Percentiles rank a stretch among this genome's conserved stretches.
phyloP scores from a whole-genome alignment of 129 eudicot genomes.

The Centaurea solstitialis region DNA sequence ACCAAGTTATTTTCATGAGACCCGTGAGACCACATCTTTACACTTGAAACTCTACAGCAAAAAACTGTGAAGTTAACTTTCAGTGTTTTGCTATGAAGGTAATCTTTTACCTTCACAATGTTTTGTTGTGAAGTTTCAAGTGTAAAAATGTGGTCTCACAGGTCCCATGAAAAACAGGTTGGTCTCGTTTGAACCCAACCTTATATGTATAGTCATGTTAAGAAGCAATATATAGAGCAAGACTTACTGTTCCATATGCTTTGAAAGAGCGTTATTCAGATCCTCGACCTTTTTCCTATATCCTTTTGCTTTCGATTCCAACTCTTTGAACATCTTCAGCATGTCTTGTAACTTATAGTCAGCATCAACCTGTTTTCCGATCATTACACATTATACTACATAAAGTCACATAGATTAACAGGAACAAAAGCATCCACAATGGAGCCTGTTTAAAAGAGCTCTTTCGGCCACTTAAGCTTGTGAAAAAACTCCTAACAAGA shows the following conservation, averaged over 20 bases:
- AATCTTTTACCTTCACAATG: too few relatives aligned
- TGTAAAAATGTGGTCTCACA: too few relatives aligned
- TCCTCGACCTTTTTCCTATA: constrained; percentile 79
- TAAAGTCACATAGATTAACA: neutral
- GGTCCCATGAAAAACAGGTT: too few relatives aligned
- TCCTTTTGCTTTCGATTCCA: constrained; percentile 82
- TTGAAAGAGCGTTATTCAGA: constrained; percentile 49
- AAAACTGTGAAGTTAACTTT: too few relatives aligned
- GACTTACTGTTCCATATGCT: constrained; percentile 94
- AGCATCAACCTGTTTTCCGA: constrained; percentile 75
- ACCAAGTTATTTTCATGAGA: too few relatives aligned
- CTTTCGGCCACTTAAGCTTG: neutral
- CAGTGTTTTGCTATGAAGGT: too few relatives aligned
- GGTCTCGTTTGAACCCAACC: too few relatives aligned
- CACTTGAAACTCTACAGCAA: too few relatives aligned
- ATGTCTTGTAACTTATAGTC: constrained; percentile 91
- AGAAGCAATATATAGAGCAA: neutral
- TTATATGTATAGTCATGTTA: neutral
- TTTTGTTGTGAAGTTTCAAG: too few relatives aligned
- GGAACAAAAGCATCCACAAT: neutral
- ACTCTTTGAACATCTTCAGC: constrained; percentile 71
- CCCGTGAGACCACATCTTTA: too few relatives aligned
- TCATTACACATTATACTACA: neutral
- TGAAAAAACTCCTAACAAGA: neutral
- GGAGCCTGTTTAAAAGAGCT: neutral